Evolutionary conservation across 306 rosid species (phyloP).

Genomic region (Astragalus glycyphyllos): DNA sequence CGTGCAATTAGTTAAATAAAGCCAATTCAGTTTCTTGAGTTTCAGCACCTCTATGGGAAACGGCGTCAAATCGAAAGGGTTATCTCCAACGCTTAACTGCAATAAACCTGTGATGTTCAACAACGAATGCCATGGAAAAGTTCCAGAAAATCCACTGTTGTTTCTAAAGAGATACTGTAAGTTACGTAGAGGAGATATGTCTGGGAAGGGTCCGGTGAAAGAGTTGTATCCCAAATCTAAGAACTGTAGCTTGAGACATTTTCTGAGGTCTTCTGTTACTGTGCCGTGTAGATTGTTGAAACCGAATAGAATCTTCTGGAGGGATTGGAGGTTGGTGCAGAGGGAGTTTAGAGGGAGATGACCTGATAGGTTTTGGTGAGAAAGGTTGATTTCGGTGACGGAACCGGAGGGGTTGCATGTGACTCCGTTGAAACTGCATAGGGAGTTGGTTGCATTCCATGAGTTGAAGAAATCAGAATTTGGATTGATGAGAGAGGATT

Average conservation of each 20-base stretch:
- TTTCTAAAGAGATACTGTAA: conserved; percentile 62
- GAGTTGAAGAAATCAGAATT: conserved; percentile 42
- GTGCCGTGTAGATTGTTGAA: conserved; percentile 56
- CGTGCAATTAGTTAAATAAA: conserved; percentile 65
- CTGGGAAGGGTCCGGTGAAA: not conserved
- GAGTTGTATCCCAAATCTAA: conserved; percentile 43
- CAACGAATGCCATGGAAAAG: conserved; percentile 73
- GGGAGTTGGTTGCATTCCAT: conserved; percentile 51
- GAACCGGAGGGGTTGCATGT: conserved; percentile 47
- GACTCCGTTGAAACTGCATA: conserved; percentile 62
- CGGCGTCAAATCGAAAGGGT: conserved; percentile 51
- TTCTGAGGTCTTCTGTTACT: conserved; percentile 52
- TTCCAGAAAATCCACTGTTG: conserved; percentile 63
- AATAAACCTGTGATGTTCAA: conserved; percentile 52
- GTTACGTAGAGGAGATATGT: conserved; percentile 50
- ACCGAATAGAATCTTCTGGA: conserved; percentile 67
- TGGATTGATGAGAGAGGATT: conserved; percentile 50
- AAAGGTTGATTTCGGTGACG: conserved; percentile 65
- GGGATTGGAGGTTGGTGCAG: conserved; percentile 56
- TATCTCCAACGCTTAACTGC: conserved; percentile 75
- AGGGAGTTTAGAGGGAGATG: conserved; percentile 61
- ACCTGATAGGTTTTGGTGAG: conserved; percentile 56
- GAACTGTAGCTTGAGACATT: conserved; percentile 58
- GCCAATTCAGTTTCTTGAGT: conserved; percentile 61
- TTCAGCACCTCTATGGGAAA: conserved; percentile 56